Evolutionary conservation across 495 filamentous ascomycete species (phyloP).

Genomic region (Penicillium canescens): DNA sequence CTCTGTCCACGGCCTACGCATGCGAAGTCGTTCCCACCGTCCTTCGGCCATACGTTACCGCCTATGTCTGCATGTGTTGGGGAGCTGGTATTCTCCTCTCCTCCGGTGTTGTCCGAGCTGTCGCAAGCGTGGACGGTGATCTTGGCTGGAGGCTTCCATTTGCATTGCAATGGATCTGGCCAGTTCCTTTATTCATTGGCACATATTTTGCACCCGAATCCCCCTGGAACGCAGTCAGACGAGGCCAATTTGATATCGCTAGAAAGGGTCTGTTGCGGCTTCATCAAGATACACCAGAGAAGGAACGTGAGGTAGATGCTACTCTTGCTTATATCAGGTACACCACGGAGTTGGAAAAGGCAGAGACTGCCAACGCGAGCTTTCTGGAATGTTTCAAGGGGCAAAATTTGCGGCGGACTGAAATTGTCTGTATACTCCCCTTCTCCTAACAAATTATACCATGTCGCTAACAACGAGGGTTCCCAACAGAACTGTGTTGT

Average conservation of each 20-base stretch:
- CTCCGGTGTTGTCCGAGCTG: slow-evolving; percentile 45
- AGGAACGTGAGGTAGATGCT: slow-evolving; percentile 48
- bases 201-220: slow-evolving; percentile 45
- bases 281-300: slow-evolving; percentile 28
- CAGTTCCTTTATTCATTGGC: slow-evolving; percentile 42
- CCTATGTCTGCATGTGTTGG: slow-evolving; percentile 49
- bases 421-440: slow-evolving; percentile 55
- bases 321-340: slow-evolving; percentile 49
- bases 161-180: slow-evolving; percentile 57
- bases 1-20: slow-evolving; percentile 50
- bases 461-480: neutral
- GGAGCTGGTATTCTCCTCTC: slow-evolving; percentile 51
- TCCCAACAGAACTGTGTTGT: slow-evolving; percentile 41
- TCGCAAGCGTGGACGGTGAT: slow-evolving; percentile 26
- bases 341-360: slow-evolving; percentile 36
- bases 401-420: slow-evolving; percentile 39
- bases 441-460: slow-evolving; percentile 38
- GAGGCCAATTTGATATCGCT: slow-evolving; percentile 46
- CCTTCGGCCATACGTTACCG: slow-evolving; percentile 42
- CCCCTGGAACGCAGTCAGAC: slow-evolving; percentile 44
- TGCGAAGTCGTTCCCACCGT: slow-evolving; percentile 48
- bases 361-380: slow-evolving; percentile 26
- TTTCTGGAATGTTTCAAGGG: slow-evolving; percentile 42
- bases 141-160: slow-evolving; percentile 57
- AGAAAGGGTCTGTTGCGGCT: slow-evolving; percentile 37